These are phyloP conservation scores for Nothophoma quercina DNA, from an alignment of 2,329 filamentous ascomycete genomes.

Conservation along the genomic window DNA sequence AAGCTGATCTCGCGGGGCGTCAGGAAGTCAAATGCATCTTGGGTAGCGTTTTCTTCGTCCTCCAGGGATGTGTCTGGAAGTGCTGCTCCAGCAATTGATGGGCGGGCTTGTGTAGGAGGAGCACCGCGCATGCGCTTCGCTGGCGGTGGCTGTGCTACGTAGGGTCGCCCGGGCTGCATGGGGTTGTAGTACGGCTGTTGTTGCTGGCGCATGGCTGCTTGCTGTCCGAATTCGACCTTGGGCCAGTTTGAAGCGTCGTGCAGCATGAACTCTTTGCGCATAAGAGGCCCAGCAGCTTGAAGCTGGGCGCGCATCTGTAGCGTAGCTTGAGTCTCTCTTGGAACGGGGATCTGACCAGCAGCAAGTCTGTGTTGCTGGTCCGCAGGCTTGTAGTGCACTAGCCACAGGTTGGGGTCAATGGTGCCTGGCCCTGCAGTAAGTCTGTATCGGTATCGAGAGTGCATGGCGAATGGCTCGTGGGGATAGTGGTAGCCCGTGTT, in stretches of 20 bases:
- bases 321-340: conserved; percentile 65
- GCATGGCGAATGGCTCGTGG: conserved; percentile 74
- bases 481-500: conserved; percentile 80
- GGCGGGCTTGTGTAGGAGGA: conserved; percentile 54
- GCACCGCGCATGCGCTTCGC: conserved; percentile 55
- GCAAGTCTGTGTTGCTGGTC: conserved; percentile 78
- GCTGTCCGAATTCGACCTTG: conserved; percentile 73
- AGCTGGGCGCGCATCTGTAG: conserved; percentile 69
- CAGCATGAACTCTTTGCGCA: conserved; percentile 95
- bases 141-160: conserved; percentile 52
- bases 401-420: conserved; percentile 83
- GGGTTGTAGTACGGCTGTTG: conserved; percentile 46
- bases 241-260: conserved; percentile 92
- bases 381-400: conserved; percentile 86
- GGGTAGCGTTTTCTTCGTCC: conserved; percentile 87
- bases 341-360: conserved; percentile 68
- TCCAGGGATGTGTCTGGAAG: conserved; percentile 65
- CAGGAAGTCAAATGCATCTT: conserved; percentile 88
- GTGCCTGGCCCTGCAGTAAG: conserved; percentile 75
- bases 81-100: conserved; percentile 41
- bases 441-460: conserved; percentile 85
- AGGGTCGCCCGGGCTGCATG: conserved; percentile 44
- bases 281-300: conserved; percentile 74
- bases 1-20: conserved; percentile 89
- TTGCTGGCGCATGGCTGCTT: conserved; percentile 27